A percentile compares a stretch with the other conserved stretches of the same genome.
Conservation (phyloP, 192 early-diverging fungal genomes). For the Mortierella claussenii region DNA sequence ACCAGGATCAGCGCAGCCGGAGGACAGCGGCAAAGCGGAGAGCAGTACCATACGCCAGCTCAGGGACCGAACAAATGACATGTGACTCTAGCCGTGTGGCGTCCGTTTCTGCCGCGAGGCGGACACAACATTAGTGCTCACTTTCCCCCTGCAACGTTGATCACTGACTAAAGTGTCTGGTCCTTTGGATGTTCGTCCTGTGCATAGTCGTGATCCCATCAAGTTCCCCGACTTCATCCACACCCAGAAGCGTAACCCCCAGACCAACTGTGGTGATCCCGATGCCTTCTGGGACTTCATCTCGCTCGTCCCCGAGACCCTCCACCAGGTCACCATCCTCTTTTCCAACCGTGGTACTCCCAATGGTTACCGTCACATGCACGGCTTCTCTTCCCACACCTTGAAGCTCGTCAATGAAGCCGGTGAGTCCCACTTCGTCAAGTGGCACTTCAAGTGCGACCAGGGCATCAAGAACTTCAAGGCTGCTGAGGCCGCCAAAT, state of each 20-base stretch:
- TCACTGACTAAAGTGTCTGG: constrained; percentile 22
- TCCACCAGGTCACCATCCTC: constrained; percentile 69
- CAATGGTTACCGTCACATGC: constrained; percentile 64
- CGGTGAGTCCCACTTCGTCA: constrained; percentile 67
- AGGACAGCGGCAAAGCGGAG: no score
- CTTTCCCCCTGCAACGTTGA: no score
- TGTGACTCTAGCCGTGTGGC: no score
- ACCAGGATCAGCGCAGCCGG: no score
- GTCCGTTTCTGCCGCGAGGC: no score
- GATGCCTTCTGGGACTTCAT: constrained; percentile 73
- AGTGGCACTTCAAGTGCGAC: constrained; percentile 72
- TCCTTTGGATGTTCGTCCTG: no score
- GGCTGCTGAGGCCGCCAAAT: constrained; percentile 60
- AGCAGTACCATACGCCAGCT: no score
- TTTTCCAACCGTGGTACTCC: constrained; percentile 71
- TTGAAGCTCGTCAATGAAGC: constrained; percentile 64
- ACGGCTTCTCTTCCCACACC: constrained; percentile 65
- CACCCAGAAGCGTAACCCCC: constrained; percentile 71
- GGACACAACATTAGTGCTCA: no score
- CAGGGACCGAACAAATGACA: no score
- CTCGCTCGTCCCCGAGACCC: constrained; percentile 69
- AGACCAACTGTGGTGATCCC: constrained; percentile 60
- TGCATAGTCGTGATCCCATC: constrained; percentile 58
- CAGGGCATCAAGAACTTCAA: constrained; percentile 69
- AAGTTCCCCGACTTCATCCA: constrained; percentile 69